Conservation (phyloP, 345 rosid species). For the Eucalyptus brandiana region DNA sequence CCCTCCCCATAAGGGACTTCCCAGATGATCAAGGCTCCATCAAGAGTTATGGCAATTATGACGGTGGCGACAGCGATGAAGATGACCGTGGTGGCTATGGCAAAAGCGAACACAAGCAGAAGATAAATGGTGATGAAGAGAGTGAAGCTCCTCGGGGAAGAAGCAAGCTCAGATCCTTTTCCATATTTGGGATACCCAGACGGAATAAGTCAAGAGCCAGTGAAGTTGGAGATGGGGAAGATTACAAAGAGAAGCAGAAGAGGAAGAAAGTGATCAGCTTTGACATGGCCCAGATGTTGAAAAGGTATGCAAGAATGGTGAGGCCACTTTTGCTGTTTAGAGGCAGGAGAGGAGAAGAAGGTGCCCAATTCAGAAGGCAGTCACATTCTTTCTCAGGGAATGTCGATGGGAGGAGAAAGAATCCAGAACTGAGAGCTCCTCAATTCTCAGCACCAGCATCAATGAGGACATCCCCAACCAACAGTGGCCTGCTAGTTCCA, state of each 20-base stretch:
- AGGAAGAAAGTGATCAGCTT: conserved; percentile 37
- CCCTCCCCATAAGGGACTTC: conserved; percentile 40
- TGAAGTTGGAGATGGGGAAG: conserved; percentile 8
- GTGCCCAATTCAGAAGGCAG: conserved; percentile 16
- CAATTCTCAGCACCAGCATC: conserved; percentile 84
- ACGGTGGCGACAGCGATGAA: background rate
- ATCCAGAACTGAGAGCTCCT: conserved; percentile 5
- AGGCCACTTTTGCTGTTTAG: conserved; percentile 32
- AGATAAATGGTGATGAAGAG: background rate
- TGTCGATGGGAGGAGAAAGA: background rate
- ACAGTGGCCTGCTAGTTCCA: conserved; percentile 56
- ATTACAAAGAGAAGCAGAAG: conserved; percentile 19
- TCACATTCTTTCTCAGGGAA: conserved; percentile 41
- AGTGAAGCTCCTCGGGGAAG: background rate
- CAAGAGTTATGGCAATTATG: background rate
- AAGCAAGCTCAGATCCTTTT: conserved; percentile 57
- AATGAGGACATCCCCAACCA: conserved; percentile 84
- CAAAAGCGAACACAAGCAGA: background rate
- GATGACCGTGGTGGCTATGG: background rate
- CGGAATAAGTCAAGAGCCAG: conserved; percentile 39
- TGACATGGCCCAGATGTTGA: conserved; percentile 34
- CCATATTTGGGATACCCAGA: conserved; percentile 44
- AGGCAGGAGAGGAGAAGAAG: conserved; percentile 18
- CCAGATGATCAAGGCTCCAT: conserved; percentile 10
- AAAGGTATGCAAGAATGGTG: conserved; percentile 1